A percentile compares a stretch with the other conserved stretches of the same genome.
phyloP scores from a whole-genome alignment of 805 yeast species.

The Myxozyma melibiosi region DNA sequence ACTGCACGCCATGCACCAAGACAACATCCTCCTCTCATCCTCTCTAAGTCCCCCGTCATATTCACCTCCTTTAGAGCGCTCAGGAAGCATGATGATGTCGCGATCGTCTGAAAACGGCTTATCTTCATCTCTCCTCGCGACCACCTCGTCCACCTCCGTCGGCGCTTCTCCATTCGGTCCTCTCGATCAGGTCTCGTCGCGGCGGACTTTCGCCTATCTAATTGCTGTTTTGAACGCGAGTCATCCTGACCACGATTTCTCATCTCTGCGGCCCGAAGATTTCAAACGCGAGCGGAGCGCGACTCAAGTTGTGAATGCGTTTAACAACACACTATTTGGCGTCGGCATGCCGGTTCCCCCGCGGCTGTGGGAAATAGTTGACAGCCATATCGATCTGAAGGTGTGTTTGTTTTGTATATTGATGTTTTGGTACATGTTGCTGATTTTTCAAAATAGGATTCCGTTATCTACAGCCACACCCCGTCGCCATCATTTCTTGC shows the following conservation, averaged over 20 bases:
- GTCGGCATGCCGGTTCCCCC: conserved; percentile 56
- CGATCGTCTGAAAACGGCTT: conserved; percentile 10
- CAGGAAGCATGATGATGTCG: neutral
- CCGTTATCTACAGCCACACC: conserved; percentile 37
- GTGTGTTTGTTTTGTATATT: conserved; percentile 40
- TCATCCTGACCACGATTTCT: conserved; percentile 94
- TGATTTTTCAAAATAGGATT: conserved; percentile 12
- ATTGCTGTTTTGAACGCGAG: conserved; percentile 89
- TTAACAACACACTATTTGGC: conserved; percentile 76
- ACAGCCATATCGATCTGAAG: conserved; percentile 77
- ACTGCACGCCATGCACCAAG: conserved; percentile 53
- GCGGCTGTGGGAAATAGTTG: conserved; percentile 87
- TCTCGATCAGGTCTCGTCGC: conserved; percentile 76
- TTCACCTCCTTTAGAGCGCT: conserved; percentile 36
- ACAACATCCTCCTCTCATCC: conserved; percentile 31
- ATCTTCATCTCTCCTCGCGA: conserved; percentile 10
- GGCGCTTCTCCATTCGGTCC: conserved; percentile 82
- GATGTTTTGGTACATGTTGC: neutral
- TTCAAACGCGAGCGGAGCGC: conserved; percentile 54
- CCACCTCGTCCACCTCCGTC: conserved; percentile 34
- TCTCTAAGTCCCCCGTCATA: conserved; percentile 33
- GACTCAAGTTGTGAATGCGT: conserved; percentile 55
- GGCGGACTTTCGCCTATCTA: conserved; percentile 86
- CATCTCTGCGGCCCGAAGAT: conserved; percentile 78
- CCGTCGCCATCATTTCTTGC: conserved; percentile 62